Base-by-base conservation (phyloP, 2,329 filamentous ascomycete species). In the Penicillium sp. region DNA sequence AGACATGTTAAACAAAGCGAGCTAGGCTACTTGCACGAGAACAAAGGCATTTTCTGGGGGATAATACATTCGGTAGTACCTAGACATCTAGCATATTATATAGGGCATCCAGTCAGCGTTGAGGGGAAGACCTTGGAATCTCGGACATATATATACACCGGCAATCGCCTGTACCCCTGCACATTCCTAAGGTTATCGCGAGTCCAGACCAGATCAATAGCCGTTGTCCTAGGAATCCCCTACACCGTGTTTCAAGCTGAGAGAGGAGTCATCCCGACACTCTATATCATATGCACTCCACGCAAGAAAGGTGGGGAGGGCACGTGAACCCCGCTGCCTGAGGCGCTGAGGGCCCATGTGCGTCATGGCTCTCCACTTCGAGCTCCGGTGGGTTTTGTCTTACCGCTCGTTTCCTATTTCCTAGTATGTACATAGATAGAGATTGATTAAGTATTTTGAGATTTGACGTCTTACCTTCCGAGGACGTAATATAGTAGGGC, bases 311-410 rank as follows among this genome's bases (percentile, higher is more conserved):
- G 49, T 52, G 46, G 49, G 23, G 49, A 47, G 44, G 27, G 29
- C 42, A 50, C 50, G 44, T 47, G 49, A 45, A 41, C 33, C 9
- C 9, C 9, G 28, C 20, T 13, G 43, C 50, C 42, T 47, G 15
- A 50, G 44, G 47, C 42, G 9, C 15, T 3, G 25, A 1, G 8
- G 7, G 12, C 12, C 47, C 43, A 51, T 56, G 52, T 58, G 55
- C 57, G 57, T 58, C 56, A 57, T 47, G 54, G 54, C 57, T 55
- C 54, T 60, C 56, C 57, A 60, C 57, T 55, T 49, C 43, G 32
- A 58, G 54, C 52, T 57, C 54, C 48, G 52, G 49, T 54, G 54
- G 54, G 46, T 53, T 54, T 31, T 23, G 37, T 25, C 20, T 32
- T 40, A 40, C 38, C 20, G 38, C 25, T 40, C 20, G 37, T 24